Evolutionary conservation across 2,329 filamentous ascomycete genomes (phyloP), one percentile per base, ranked within the genome.

Genomic region (Phyllachora maydis): DNA sequence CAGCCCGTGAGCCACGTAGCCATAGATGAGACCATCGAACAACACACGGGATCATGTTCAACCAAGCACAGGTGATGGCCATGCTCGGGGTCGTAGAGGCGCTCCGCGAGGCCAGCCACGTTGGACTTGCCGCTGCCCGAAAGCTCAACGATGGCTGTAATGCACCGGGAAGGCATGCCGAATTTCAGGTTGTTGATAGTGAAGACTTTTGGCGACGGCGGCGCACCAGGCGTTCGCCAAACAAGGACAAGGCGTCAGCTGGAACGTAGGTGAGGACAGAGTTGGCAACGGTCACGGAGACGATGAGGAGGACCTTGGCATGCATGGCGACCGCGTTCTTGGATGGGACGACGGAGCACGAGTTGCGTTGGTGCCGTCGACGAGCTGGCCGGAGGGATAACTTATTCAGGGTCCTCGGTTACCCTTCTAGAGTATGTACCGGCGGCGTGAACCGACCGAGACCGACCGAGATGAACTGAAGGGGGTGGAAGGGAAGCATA

Each of bases 191-290:
- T 18, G 18, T 27, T 19, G 3, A 27, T 15, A 7, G 23, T 22
- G n/a, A 16, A 11, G 7, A 27, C 14, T 9, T 27, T 22, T 4
- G 22, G 26, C 9, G 59, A 21, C 77, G 46, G 16, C 70, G 54
- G 32, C 67, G 64, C 18, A 66, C 63, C 6, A 78, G 51, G 3
- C 69, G 59, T 28, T 67, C 63, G 26, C 69, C 68, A 29, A 60
- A 57, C 30, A 76, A 47, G 30, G 54, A 67, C 69, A 68, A 77
- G 35, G 59, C 70, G 6, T 61, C 50, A 15, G 69, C 54, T 37
- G 76, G 63, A 25, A 54, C 44, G 40, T 76, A 79, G 32, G 77
- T 71, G 28, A 63, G 46, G 19, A 57, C 52, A 34, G 77, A 71
- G 29, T 64, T 59, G 16, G 59, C 69, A 29, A 73, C 62, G 13